Evolutionary conservation across 1,284 basidiomycete species (phyloP), one percentile per base, ranked within the genome.

Genomic region (Trichosporon ovoides): DNA sequence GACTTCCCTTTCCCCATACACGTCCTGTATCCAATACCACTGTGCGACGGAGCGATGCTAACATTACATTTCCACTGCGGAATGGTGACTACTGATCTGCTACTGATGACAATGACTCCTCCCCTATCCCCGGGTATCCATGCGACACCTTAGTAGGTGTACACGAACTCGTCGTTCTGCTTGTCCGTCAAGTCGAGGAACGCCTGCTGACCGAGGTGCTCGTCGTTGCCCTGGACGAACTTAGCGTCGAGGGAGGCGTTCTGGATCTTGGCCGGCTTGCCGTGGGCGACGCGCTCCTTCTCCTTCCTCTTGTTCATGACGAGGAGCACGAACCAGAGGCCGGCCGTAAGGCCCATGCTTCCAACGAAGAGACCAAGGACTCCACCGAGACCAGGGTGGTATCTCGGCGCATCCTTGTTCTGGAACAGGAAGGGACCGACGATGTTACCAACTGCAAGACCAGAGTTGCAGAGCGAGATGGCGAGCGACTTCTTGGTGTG

Each of bases 201-300:
- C 4, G 67, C 68, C 56, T 70, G 61, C 50, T 66, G 52, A 9
- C 67, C 68, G 9, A 64, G 57, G n/a, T 18, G 20, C n/a, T 49
- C 58, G 11, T 63, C 66, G 19, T 54, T 54, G 14, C 46, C 46
- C 24, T 54, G 50, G n/a, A 38, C 38, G 57, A 59, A 61, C 31
- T 40, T 28, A 49, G 51, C 58, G 51, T 64, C 62, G 69, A 74
- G 72, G 7, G 72, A 74, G 5, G 57, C 40, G 57, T 76, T 72
- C 40, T 58, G 38, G 16, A 76, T 58, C 66, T 73, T 71, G 57
- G 69, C 69, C 0, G 75, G 72, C 61, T 74, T 72, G 33, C 75
- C 75, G 48, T 71, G 58, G 12, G 58, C 57, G 46, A 70, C 68
- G 34, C 75, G 71, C 36, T 66, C 55, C 31, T 60, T 60, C 60